Evolutionary conservation across 352 stramenopile genomes (phyloP).

Genomic region (Heterotrichella gracilis): DNA sequence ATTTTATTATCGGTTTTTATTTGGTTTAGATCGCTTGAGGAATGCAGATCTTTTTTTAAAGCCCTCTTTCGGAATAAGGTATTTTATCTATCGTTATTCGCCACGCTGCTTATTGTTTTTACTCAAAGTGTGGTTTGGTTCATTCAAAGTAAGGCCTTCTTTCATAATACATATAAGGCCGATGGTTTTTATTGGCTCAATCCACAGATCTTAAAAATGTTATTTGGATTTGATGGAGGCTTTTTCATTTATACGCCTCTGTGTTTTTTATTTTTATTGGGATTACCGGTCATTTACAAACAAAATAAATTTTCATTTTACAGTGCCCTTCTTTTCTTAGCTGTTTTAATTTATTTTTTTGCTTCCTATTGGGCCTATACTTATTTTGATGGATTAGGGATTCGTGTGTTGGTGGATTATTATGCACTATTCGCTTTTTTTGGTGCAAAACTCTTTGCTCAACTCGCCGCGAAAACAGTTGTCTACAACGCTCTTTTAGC

Average conservation of each 20-base stretch:
- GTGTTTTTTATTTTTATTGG: conserved; percentile 6
- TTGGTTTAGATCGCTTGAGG: not conserved
- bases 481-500: not conserved
- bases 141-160: not conserved
- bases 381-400: not conserved
- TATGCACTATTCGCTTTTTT: not conserved
- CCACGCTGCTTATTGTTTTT: not conserved
- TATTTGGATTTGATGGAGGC: not conserved
- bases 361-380: not conserved
- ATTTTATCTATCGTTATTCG: not conserved
- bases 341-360: not conserved
- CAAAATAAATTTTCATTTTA: conserved; percentile 3
- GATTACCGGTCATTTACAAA: not conserved
- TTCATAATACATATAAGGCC: not conserved
- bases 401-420: not conserved
- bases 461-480: not conserved
- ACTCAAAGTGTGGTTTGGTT: not conserved
- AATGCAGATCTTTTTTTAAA: not conserved
- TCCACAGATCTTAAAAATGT: not conserved
- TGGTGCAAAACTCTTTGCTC: not conserved
- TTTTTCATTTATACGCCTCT: conserved; percentile 1
- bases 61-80: not conserved
- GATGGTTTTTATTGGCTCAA: not conserved
- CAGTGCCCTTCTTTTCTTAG: not conserved
- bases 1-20: not conserved